These are phyloP conservation scores for Rickenella mellea DNA, from an alignment of 768 basidiomycete genomes.

Conservation along the genomic window DNA sequence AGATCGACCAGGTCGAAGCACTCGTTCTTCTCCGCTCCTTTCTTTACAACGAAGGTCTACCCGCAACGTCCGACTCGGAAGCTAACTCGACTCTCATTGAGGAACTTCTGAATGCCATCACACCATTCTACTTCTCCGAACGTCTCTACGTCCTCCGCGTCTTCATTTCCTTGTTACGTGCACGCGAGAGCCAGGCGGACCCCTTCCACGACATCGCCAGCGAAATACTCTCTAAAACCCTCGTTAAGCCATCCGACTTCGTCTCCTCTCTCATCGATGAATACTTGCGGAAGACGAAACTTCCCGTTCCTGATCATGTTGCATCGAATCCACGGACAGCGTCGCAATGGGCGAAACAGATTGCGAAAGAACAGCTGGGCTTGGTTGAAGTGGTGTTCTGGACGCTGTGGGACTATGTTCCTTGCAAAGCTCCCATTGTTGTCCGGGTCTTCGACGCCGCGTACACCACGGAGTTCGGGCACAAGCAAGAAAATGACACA, in stretches of 20 bases:
- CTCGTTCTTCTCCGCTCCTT: slow-evolving; percentile 68
- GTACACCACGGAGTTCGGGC: slow-evolving; percentile 56
- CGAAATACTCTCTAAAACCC: slow-evolving; percentile 45
- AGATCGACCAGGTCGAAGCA: slow-evolving; percentile 76
- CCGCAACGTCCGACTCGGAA: slow-evolving; percentile 33
- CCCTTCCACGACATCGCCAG: slow-evolving; percentile 44
- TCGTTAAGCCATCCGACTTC: slow-evolving; percentile 59
- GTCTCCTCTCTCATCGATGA: slow-evolving; percentile 49
- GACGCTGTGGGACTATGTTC: slow-evolving; percentile 70
- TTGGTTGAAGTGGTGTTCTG: slow-evolving; percentile 84
- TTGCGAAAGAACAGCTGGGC: slow-evolving; percentile 66
- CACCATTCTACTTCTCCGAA: slow-evolving; percentile 77
- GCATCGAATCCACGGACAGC: slow-evolving; percentile 46
- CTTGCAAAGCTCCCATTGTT: slow-evolving; percentile 57
- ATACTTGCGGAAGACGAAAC: slow-evolving; percentile 46
- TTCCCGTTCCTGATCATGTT: slow-evolving; percentile 34
- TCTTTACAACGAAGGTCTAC: slow-evolving; percentile 67
- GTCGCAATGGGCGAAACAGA: slow-evolving; percentile 67
- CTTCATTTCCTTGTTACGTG: slow-evolving; percentile 68
- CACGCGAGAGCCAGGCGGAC: slow-evolving; percentile 48
- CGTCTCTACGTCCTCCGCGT: slow-evolving; percentile 59
- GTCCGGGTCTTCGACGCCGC: slow-evolving; percentile 55
- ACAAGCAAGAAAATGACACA: slow-evolving; percentile 48
- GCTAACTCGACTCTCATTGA: slow-evolving; percentile 38
- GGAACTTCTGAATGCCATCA: slow-evolving; percentile 61